phyloP scores from a whole-genome alignment of 768 basidiomycete species.

The Polyporus arcularius region DNA sequence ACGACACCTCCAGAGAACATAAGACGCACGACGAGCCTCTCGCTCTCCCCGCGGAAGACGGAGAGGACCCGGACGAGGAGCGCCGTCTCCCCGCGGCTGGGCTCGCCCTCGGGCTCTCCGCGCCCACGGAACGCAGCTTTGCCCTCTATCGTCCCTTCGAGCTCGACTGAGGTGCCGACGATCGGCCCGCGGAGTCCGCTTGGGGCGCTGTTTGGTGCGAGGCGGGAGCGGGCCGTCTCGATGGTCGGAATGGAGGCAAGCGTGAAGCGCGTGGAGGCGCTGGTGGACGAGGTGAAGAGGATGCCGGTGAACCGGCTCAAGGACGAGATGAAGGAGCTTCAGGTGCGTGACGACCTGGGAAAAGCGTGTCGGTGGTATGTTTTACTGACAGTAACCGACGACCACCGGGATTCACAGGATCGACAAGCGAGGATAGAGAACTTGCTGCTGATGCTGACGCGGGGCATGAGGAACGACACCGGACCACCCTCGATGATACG shows the following conservation, averaged over 20 bases:
- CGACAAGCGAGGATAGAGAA: conserved; percentile 80
- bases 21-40: conserved; percentile 22
- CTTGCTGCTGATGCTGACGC: conserved; percentile 66
- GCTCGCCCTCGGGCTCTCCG: conserved; percentile 26
- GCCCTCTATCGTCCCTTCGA: conserved; percentile 23
- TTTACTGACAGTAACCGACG: too few species aligned
- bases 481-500: conserved; percentile 19
- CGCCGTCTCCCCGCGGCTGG: conserved; percentile 14
- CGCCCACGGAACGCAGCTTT: conserved; percentile 29
- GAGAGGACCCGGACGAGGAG: conserved; percentile 15
- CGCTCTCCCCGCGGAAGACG: conserved; percentile 22
- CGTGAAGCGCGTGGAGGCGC: conserved; percentile 55
- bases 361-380: too few species aligned
- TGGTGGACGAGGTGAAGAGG: conserved; percentile 63
- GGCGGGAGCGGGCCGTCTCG: conserved; percentile 20
- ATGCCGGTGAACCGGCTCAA: conserved; percentile 67
- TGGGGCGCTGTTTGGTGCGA: conserved; percentile 44
- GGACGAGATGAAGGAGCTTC: conserved; percentile 83
- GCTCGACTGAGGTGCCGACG: conserved; percentile 26
- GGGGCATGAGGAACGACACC: conserved; percentile 55
- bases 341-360: conserved; percentile 43
- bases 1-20: conserved; percentile 7
- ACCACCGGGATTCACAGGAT: conserved; percentile 30
- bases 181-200: conserved; percentile 46
- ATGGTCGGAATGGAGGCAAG: conserved; percentile 41